Evolutionary conservation across 306 rosid species (phyloP).

Genomic region (Pyrus bretschneideri): DNA sequence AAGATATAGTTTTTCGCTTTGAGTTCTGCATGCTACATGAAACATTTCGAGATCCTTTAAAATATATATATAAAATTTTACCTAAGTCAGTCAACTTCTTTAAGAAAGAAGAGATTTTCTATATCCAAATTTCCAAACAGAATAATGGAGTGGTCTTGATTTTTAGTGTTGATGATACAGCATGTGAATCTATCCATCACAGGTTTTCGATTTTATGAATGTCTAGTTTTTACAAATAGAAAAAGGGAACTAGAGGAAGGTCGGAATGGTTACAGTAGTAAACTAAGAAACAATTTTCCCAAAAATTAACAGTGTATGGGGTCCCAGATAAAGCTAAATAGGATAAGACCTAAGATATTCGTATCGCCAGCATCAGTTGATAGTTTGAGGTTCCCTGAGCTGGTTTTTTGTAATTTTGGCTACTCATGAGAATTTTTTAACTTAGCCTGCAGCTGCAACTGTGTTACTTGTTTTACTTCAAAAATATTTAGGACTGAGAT

Average conservation of each 20-base stretch:
- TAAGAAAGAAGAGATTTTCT: neutral
- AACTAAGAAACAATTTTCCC: neutral
- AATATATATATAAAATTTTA: neutral
- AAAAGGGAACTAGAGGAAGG: neutral
- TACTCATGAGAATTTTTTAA: neutral
- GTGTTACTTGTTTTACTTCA: neutral
- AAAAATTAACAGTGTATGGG: neutral
- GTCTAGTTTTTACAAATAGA: neutral
- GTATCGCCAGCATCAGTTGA: neutral
- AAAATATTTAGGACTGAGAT: neutral
- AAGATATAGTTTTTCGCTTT: neutral
- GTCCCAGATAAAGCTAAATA: neutral
- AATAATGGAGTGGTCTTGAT: neutral
- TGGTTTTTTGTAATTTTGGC: neutral
- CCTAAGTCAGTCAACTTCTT: neutral
- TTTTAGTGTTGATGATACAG: neutral
- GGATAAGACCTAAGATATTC: neutral
- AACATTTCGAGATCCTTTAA: neutral
- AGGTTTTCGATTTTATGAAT: neutral
- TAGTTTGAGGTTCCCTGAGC: conserved; percentile 4
- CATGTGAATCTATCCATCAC: neutral
- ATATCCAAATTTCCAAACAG: neutral
- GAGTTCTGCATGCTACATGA: neutral
- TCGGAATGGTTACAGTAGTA: neutral
- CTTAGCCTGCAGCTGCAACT: neutral